Base-by-base conservation (phyloP, 805 yeast species). In the Wickerhamiella hasegawae region DNA sequence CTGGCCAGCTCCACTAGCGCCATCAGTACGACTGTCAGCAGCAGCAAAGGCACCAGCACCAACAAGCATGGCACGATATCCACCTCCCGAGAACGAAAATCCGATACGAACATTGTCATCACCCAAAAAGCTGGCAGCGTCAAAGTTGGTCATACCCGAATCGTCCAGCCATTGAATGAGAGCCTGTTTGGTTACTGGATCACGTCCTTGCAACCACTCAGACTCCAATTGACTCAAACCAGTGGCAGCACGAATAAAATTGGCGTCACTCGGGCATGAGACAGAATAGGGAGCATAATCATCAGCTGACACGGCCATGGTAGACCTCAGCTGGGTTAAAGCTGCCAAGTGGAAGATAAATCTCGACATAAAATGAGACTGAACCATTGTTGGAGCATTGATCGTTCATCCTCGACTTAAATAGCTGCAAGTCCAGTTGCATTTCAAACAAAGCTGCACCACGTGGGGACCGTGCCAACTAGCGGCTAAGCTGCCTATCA, bases 211-310 rank as follows among this genome's bases (percentile, higher is more conserved):
- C 31, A 57, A 39, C 48, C 63, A 57, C 26, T 39, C 38, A 14
- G 18, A 17, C 40, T 58, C 62, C 20, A 49, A 40, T n/a, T 40
- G 26, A 32, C 43, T 42, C 16, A 57, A 41, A 6, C 45, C 27
- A 43, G 42, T 43, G 20, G 61, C 61, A 9, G 36, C 34, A 27
- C 62, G 49, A 6, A 60, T 48, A 8, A 59, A 46, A 11, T 27
- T 36, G 16, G 45, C 46, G 35, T 44, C 38, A 23, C 35, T 18
- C 1, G 73, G 73, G 39, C 73, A 68, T n/a, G 44, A 42, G n/a
- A 61, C 57, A 4, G 47, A 36, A 3, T 60, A 62, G 1, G 73
- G 73, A 1, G 68, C 68, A 38, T 68, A 68, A 9, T 59, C 51
- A 36, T 59, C 51, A 15, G 64, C 55, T 1, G 62, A 58, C 5